Base-by-base conservation (phyloP, 805 yeast species). In the Ogataea angusta region DNA sequence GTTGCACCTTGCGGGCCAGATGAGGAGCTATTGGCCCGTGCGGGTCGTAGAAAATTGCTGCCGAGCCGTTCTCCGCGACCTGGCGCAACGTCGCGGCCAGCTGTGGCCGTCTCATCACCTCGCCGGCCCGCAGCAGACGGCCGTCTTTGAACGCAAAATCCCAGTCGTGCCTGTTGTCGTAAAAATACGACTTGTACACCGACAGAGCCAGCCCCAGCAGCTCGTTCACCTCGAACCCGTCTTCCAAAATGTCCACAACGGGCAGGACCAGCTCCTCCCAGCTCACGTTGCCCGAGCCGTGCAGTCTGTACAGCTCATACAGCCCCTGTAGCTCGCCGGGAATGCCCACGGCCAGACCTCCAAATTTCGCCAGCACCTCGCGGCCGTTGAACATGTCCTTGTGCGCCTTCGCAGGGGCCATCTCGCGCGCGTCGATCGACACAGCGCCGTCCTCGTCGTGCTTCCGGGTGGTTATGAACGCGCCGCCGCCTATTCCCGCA, bases 401-500 rank as follows among this genome's bases (percentile, higher is more conserved):
- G 51, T 67, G 66, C 3, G 93, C 76, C 1, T 37, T 53, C 2
- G 57, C 62, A 0, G 98, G 97, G 0, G 97, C 96, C 68, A 75
- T 77, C 59, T 91, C 99, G 47, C 99, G 70, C 22, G 93, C 95
- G 63, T 91, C 95, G 30, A 90, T 77, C 21, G 82, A 70, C 3
- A 82, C 48, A 2, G 82, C 75, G 1, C 72, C 70, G 6, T 72
- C 70, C 10, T 70, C 66, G 19, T 60, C 62, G 30, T 57, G 57
- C 25, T 49, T 48, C 27, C 60, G 54, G 4, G 78, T 70, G 1
- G 80, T 73, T 31, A 85, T 82, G 52, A 76, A 88, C 0, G 85
- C 87, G 8, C 99, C 98, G 4, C 98, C 98, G 2, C 98, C 98
- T 6, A 97, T 96, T 30, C 91, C 81, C 0, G 97, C 96, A 2